These are phyloP conservation scores for Spathaspora sp. DNA, from an alignment of 1,139 yeast genomes.

Conservation along the genomic window DNA sequence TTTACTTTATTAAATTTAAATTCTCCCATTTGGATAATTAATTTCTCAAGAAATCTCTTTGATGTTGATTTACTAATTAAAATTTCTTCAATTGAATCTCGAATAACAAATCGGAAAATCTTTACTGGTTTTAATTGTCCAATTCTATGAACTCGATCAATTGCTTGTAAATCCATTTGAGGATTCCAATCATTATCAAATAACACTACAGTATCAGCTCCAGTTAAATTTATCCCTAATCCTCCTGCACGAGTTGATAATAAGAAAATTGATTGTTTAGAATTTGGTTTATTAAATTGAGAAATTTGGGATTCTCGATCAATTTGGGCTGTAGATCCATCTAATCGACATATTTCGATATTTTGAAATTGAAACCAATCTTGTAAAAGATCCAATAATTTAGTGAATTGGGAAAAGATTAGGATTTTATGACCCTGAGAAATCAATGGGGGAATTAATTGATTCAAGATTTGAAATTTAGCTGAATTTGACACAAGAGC, in stretches of 20 bases:
- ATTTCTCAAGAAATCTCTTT: constrained; percentile 75
- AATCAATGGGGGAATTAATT: constrained; percentile 53
- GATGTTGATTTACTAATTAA: constrained; percentile 73
- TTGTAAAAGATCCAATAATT: constrained; percentile 70
- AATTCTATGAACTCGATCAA: constrained; percentile 91
- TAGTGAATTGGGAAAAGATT: constrained; percentile 82
- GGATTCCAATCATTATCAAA: constrained; percentile 98
- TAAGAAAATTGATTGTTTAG: constrained; percentile 52
- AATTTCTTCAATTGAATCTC: constrained; percentile 80
- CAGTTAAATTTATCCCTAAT: constrained; percentile 79
- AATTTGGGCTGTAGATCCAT: constrained; percentile 68
- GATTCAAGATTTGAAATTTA: constrained; percentile 68
- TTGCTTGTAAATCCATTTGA: constrained; percentile 93
- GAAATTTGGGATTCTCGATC: constrained; percentile 66
- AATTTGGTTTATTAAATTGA: constrained; percentile 43
- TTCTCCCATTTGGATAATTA: constrained; percentile 83
- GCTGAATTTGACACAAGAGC: constrained; percentile 54
- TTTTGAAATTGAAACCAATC: constrained; percentile 53
- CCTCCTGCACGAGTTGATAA: constrained; percentile 95
- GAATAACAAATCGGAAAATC: constrained; percentile 72
- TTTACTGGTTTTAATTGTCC: constrained; percentile 87
- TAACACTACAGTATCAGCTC: constrained; percentile 86
- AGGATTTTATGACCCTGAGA: constrained; percentile 61
- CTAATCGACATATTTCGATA: constrained; percentile 61
- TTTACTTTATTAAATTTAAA: constrained; percentile 53